Base-by-base conservation (phyloP, 1,284 basidiomycete genomes). In the Ustilago bromivora region DNA sequence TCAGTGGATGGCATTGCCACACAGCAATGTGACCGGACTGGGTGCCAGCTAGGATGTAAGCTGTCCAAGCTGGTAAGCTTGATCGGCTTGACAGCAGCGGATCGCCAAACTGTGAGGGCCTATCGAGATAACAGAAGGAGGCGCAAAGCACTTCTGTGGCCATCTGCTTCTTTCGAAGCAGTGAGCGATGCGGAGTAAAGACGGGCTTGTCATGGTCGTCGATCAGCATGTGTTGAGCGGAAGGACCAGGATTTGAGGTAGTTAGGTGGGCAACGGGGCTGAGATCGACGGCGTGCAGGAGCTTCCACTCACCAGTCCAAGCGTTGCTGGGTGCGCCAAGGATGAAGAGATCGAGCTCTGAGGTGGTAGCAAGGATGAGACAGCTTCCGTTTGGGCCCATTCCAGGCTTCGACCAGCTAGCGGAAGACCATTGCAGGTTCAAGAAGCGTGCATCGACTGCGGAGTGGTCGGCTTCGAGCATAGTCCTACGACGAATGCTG, bases 391-490 rank as follows among this genome's bases (percentile, higher is more conserved):
- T 47, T 13, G 71, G 56, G 4, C 76, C 76, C 47, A 78, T 54
- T 17, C 71, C 65, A 6, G 76, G 65, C 38, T 59, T 71, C 13
- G 76, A 78, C 76, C 76, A 78, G 60, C 58, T 55, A 5, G 76
- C 76, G 12, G 64, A 66, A 15, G 36, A 41, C 76, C 76, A 78
- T 52, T 69, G 57, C 11, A 51, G 34, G 41, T 46, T 38, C 41
- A 58, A 28, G n/a, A 65, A 70, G 46, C 68, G 57, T 12, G 71
- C 54, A 62, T 74, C 68, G 13, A 67, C 56, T 11, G 72, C 51
- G 0, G 71, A 62, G 19, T 78, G 72, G 19, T 78, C 76, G 1
- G 61, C 61, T 28, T 74, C 68, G 59, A 74, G 55, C 36, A 73
- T 12, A 3, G n/a, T 31, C 15, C 76, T 70, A n/a, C 54, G 31